Evolutionary conservation across 1,139 yeast genomes (phyloP).

Genomic region (Insectozyma bohioensis): DNA sequence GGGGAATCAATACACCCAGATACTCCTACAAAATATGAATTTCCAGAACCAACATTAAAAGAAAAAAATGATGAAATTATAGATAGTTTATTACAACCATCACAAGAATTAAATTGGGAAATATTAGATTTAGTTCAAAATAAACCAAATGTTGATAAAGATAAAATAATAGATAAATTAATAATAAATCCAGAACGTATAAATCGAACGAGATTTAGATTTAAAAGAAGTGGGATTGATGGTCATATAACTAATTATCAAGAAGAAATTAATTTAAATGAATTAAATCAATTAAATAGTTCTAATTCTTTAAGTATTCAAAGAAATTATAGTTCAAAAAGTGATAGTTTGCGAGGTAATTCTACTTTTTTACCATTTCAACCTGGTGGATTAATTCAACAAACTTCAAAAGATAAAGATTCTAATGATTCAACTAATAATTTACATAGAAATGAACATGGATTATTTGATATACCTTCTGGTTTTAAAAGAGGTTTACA

Average conservation of each 20-base stretch:
- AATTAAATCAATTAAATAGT: constrained; percentile 38
- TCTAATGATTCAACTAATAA: constrained; percentile 34
- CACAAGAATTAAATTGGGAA: constrained; percentile 56
- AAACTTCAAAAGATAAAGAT: constrained; percentile 21
- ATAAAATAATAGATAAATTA: constrained; percentile 39
- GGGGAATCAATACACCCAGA: constrained; percentile 9
- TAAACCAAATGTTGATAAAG: constrained; percentile 35
- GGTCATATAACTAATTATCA: constrained; percentile 65
- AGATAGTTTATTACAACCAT: constrained; percentile 42
- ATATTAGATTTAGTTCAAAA: constrained; percentile 53
- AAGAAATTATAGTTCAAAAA: constrained; percentile 64
- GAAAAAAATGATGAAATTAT: constrained; percentile 10
- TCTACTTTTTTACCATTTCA: constrained; percentile 83
- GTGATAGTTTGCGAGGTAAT: constrained; percentile 65
- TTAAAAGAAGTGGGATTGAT: constrained; percentile 70
- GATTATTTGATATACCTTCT: constrained; percentile 80
- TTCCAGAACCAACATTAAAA: constrained; percentile 6
- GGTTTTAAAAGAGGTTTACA: constrained; percentile 75
- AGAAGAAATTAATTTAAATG: constrained; percentile 58
- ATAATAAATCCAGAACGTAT: constrained; percentile 52
- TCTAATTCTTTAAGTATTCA: constrained; percentile 71
- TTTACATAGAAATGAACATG: constrained; percentile 68
- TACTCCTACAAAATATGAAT: constrained; percentile 8
- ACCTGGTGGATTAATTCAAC: constrained; percentile 79
- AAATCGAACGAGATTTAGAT: constrained; percentile 56